Evolutionary conservation across 257 asterid species (phyloP), one percentile per base, ranked within the genome.

Genomic region (Nemophila menziesii): DNA sequence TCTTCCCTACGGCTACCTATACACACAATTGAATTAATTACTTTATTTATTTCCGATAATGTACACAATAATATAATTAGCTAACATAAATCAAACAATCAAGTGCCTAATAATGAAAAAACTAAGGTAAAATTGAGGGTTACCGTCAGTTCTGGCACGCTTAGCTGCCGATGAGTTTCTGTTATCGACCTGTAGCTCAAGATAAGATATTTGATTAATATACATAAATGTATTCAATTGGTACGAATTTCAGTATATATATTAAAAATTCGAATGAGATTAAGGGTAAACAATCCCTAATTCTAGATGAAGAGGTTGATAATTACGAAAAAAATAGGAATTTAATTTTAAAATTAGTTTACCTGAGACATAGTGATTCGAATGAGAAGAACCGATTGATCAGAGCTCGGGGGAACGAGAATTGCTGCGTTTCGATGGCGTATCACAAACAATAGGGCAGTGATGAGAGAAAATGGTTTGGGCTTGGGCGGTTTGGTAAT

Each of bases 1-100:
- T 84, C 95, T 73, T 84, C 95, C 65, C 95, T 77, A 22, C 95
- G 92, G 21, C 84, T 87, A 58, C 95, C 93, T 84, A 54, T 48
- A 68, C 43, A 44, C 15, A 50, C 36, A 57, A 47, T n/a, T n/a
- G n/a, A n/a, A n/a, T n/a, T n/a, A n/a, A n/a, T n/a, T n/a, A n/a
- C n/a, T n/a, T n/a, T n/a, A n/a, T n/a, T n/a, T n/a, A n/a, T n/a
- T 24, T 24, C 9, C 33, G 33, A 24, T 24, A 4, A 24, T 4
- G 9, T 9, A 24, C 33, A 24, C 33, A 24, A 24, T 29, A 29
- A 29, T 29, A 29, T 2, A 29, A 29, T 29, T 5, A 29, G 12
- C 12, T 7, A 29, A 7, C 8, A 29, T 7, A 10, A n/a, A 29
- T 13, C 36, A 29, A 29, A 29, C 8, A 29, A 7, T 29, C 9